These are phyloP conservation scores for Umbelopsis sp. DNA, from an alignment of 192 early-diverging fungal genomes.

Conservation along the genomic window DNA sequence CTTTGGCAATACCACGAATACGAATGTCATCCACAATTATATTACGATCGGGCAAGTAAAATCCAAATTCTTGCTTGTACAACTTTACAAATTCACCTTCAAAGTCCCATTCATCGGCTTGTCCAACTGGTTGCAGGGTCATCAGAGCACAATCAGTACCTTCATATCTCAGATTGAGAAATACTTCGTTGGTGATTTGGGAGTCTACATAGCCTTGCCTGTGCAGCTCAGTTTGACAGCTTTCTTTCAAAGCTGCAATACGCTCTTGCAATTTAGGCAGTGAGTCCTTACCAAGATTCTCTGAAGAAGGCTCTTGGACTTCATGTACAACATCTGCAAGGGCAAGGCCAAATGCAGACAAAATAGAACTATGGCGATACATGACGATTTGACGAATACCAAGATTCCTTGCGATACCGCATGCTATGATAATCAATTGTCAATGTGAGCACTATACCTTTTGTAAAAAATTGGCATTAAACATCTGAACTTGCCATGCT, in stretches of 20 bases:
- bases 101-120: conserved; percentile 65
- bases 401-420: conserved; percentile 84
- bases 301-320: conserved; percentile 78
- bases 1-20: conserved; percentile 80
- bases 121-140: conserved; percentile 67
- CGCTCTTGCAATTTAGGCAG: conserved; percentile 52
- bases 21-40: conserved; percentile 93
- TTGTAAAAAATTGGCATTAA: background rate
- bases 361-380: conserved; percentile 85
- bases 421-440: conserved; percentile 51
- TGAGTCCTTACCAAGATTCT: conserved; percentile 42
- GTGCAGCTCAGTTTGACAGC: conserved; percentile 54
- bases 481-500: conserved; percentile 58
- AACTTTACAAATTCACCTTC: conserved; percentile 63
- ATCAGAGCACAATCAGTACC: conserved; percentile 93
- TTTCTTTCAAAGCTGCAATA: conserved; percentile 44
- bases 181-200: conserved; percentile 64
- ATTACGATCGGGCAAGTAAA: conserved; percentile 77
- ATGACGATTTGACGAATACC: conserved; percentile 87
- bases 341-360: conserved; percentile 91
- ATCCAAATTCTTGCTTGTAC: conserved; percentile 95
- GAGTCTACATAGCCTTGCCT: conserved; percentile 70
- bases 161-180: conserved; percentile 88
- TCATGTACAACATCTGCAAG: conserved; percentile 94
- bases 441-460: background rate